Percentiles rank a stretch among this genome's conserved stretches.
These are phyloP conservation scores for Lentinus polychrous DNA, from an alignment of 1,284 basidiomycete species.

Conservation along the genomic window DNA sequence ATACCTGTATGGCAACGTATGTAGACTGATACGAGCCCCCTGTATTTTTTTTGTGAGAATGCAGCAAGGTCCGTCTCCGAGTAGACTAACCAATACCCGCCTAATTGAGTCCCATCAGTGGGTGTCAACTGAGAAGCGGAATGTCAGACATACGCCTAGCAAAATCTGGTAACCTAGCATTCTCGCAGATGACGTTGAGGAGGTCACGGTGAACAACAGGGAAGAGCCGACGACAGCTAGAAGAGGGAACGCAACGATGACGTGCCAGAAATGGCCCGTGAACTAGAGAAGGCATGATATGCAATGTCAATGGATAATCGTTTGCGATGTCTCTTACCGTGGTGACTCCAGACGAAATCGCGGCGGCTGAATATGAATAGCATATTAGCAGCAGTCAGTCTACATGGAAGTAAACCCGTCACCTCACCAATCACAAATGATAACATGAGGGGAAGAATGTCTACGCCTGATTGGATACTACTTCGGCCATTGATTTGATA, in stretches of 20 bases:
- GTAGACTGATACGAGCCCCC: conserved; percentile 8
- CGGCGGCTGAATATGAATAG: conserved; percentile 3
- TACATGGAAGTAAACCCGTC: neutral
- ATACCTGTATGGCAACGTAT: conserved; percentile 8
- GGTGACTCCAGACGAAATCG: conserved; percentile 2
- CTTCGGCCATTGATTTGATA: conserved; percentile 10
- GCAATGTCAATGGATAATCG: neutral
- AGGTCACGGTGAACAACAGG: conserved; percentile 1
- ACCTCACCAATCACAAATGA: conserved; percentile 8
- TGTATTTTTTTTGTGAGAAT: neutral
- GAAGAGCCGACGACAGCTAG: conserved; percentile 7
- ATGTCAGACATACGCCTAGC: conserved; percentile 2
- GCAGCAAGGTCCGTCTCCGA: neutral
- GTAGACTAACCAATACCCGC: neutral
- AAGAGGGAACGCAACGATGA: conserved; percentile 5
- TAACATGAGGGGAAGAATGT: conserved; percentile 8
- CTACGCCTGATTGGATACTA: conserved; percentile 5
- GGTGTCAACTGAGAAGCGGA: neutral
- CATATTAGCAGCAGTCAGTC: too few relatives aligned
- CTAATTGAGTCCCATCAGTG: neutral
- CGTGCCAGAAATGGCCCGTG: conserved; percentile 7
- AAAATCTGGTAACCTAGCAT: conserved; percentile 10
- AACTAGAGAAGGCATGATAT: neutral
- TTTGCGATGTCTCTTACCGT: neutral
- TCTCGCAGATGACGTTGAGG: conserved; percentile 1